These are phyloP conservation scores for Sarcodon aspratus DNA, from an alignment of 768 basidiomycete species.

Conservation along the genomic window DNA sequence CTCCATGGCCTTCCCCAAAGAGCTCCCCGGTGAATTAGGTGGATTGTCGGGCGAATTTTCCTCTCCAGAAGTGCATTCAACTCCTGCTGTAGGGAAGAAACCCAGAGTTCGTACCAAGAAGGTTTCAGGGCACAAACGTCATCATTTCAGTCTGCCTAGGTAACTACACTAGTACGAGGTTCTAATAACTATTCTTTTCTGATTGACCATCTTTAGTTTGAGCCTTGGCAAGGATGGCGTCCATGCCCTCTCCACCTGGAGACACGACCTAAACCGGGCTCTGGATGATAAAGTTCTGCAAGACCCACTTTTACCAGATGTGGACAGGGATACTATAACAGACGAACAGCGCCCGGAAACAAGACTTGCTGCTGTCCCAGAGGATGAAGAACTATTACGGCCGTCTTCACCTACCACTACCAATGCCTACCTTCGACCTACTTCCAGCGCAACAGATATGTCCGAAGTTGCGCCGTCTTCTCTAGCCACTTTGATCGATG, in stretches of 20 bases:
- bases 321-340: slow-evolving; percentile 31
- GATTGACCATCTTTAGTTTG: slow-evolving; percentile 27
- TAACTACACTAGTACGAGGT: slow-evolving; percentile 17
- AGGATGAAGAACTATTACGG: slow-evolving; percentile 24
- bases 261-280: slow-evolving; percentile 40
- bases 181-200: no score
- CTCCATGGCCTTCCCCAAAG: background rate
- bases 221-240: slow-evolving; percentile 49
- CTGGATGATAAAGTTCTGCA: slow-evolving; percentile 29
- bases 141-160: slow-evolving; percentile 63
- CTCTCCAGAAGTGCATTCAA: slow-evolving; percentile 48
- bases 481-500: slow-evolving; percentile 27
- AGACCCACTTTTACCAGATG: slow-evolving; percentile 24
- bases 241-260: slow-evolving; percentile 39
- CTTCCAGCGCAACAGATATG: slow-evolving; percentile 36
- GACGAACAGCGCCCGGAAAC: slow-evolving; percentile 11
- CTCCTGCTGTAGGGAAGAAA: slow-evolving; percentile 32
- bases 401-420: slow-evolving; percentile 11
- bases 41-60: slow-evolving; percentile 30
- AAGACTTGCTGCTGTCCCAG: slow-evolving; percentile 25
- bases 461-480: slow-evolving; percentile 34
- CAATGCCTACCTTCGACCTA: slow-evolving; percentile 37
- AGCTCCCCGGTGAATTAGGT: slow-evolving; percentile 18
- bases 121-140: slow-evolving; percentile 42
- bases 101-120: slow-evolving; percentile 24